Base-by-base conservation (phyloP, 495 filamentous ascomycete genomes). In the Penicillium dipodomyicola region DNA sequence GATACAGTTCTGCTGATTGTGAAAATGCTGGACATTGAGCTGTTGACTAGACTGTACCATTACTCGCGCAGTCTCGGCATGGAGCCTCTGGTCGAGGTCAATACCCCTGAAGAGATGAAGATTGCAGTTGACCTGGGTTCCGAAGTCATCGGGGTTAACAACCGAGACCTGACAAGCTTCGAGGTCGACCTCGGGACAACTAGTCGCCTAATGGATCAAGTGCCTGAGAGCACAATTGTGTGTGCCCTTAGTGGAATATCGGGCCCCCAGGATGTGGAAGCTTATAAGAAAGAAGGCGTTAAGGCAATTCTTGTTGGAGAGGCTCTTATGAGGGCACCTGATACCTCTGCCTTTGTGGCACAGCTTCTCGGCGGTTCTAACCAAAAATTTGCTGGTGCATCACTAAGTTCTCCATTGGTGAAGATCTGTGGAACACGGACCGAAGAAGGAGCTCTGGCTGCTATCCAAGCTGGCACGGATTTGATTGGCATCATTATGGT, bases 101-200 rank as follows among this genome's bases (percentile, higher is more conserved):
- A 99, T 63, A 97, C 87, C 19, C 81, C 86, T 1, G 90, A 92
- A 39, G 94, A 99, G 73, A 97, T 97, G 92, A 76, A 86, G 40
- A 85, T 84, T 33, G 94, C 94, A 11, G 85, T 96, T 23, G 82
- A 88, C 25, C 78, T 99, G 9, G 95, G 94, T 15, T 80, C 94
- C n/a, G 86, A 91, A 69, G 92, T 95, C 23, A 96, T 99, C 64
- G 94, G 94, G 9, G 94, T 99, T 63, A 99, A 99, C 72, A 99
- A 99, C 72, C 82, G 94, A 40, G 93, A 99, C 64, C 80, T 99
- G 7, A 91, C 91, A 52, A 96, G 83, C 67, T 99, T 99, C 56
- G 92, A 96, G 65, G 94, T 99, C 15, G 94, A 99, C 66, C 82
- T 97, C 10, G 88, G 91, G 45, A 99, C 95, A 8, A 97, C 94